Percentiles rank a stretch among this genome's conserved stretches.
Conservation (phyloP, 1,139 yeast species). For the Blastobotrys serpentis region DNA sequence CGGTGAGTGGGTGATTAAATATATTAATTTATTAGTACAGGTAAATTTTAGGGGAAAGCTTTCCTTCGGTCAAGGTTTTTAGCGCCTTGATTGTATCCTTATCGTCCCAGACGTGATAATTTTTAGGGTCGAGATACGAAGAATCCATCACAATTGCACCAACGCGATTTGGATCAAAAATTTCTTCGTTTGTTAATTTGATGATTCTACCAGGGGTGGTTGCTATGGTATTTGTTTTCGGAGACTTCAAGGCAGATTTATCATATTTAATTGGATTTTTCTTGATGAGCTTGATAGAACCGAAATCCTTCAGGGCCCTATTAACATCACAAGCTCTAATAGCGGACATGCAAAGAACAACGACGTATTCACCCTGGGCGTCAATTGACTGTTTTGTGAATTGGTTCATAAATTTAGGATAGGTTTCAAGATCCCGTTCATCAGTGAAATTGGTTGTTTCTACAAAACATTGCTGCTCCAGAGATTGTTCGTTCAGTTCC, state of each 20-base stretch:
- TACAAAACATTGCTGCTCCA: slow-evolving; percentile 49
- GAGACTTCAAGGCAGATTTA: slow-evolving; percentile 50
- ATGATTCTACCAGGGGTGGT: slow-evolving; percentile 64
- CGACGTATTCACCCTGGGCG: slow-evolving; percentile 38
- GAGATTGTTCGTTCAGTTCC: slow-evolving; percentile 59
- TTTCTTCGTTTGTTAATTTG: slow-evolving; percentile 47
- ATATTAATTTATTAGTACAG: slow-evolving; percentile 33
- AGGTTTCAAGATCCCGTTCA: slow-evolving; percentile 50
- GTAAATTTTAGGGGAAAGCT: slow-evolving; percentile 28
- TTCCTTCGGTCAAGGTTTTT: slow-evolving; percentile 24
- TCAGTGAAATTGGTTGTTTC: slow-evolving; percentile 51
- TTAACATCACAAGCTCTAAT: slow-evolving; percentile 71
- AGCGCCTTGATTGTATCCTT: slow-evolving; percentile 35
- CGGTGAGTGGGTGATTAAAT: slow-evolving; percentile 5
- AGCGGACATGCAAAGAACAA: slow-evolving; percentile 68
- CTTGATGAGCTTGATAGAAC: slow-evolving; percentile 62
- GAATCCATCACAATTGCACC: slow-evolving; percentile 56
- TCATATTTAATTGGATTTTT: slow-evolving; percentile 66
- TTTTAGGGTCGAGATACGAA: slow-evolving; percentile 60
- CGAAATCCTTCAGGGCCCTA: slow-evolving; percentile 50
- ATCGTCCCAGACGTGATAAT: slow-evolving; percentile 62
- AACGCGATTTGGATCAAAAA: slow-evolving; percentile 42
- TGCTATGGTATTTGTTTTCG: slow-evolving; percentile 55
- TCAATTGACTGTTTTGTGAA: slow-evolving; percentile 15
- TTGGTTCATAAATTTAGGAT: slow-evolving; percentile 44